A percentile compares a stretch with the other conserved stretches of the same genome.
phyloP scores from a whole-genome alignment of 768 basidiomycete species.

The Fomitopsis pulvina region DNA sequence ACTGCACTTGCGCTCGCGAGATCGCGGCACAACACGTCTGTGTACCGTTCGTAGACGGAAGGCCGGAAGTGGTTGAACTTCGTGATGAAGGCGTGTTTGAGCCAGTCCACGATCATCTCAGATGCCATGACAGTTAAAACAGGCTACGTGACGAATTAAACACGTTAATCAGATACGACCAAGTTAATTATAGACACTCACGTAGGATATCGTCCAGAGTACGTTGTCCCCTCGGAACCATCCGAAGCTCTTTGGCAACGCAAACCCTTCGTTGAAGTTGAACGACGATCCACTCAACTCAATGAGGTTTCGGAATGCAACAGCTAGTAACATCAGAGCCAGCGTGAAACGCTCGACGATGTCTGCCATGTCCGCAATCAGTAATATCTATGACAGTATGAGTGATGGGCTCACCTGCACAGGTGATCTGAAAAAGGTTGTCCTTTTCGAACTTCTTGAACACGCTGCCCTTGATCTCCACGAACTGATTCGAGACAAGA shows the following conservation, averaged over 20 bases:
- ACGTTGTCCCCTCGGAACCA: slow-evolving; percentile 78
- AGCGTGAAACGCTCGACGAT: slow-evolving; percentile 97
- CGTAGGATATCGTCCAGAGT: slow-evolving; percentile 86
- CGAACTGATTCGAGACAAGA: slow-evolving; percentile 95
- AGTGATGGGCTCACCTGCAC: slow-evolving; percentile 58
- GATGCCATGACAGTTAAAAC: slow-evolving; percentile 86
- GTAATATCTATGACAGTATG: not conserved
- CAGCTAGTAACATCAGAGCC: slow-evolving; percentile 81
- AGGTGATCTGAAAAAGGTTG: slow-evolving; percentile 96
- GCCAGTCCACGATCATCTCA: slow-evolving; percentile 95
- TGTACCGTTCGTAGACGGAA: slow-evolving; percentile 90
- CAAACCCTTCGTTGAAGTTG: slow-evolving; percentile 62
- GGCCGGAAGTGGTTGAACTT: slow-evolving; percentile 99
- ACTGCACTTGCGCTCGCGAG: slow-evolving; percentile 74
- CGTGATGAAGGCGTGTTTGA: slow-evolving; percentile 98
- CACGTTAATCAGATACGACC: too few relatives aligned
- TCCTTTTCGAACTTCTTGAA: slow-evolving; percentile 99
- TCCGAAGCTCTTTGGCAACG: slow-evolving; percentile 77
- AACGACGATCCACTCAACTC: slow-evolving; percentile 91
- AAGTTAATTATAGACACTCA: slow-evolving; percentile 31
- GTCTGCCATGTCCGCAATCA: slow-evolving; percentile 41
- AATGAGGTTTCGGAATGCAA: slow-evolving; percentile 91
- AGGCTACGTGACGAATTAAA: slow-evolving; percentile 48
- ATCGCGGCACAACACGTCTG: slow-evolving; percentile 92
- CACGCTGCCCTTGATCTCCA: slow-evolving; percentile 98